Percentiles rank a stretch among this genome's conserved stretches.
These are phyloP conservation scores for Colletotrichum ledebouriae DNA, from an alignment of 2,329 filamentous ascomycete genomes.

Conservation along the genomic window DNA sequence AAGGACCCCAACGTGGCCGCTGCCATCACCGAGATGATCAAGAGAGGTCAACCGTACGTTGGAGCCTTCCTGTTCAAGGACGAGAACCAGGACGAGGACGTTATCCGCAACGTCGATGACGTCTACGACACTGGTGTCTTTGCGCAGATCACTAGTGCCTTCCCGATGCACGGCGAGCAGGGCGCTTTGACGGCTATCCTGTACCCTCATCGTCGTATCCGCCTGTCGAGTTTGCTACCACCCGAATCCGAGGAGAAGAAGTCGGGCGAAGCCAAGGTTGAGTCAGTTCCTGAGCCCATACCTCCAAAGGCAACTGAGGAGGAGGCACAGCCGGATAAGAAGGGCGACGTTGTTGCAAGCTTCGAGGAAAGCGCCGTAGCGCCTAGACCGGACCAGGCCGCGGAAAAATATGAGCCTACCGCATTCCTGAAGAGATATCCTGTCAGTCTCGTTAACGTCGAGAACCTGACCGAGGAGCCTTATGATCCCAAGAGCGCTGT, in stretches of 20 bases:
- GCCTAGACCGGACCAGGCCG: constrained; percentile 63
- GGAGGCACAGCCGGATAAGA: constrained; percentile 72
- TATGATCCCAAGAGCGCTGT: constrained; percentile 91
- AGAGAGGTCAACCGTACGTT: constrained; percentile 96
- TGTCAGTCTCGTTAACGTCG: constrained; percentile 94
- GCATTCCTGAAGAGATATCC: constrained; percentile 92
- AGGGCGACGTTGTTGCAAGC: constrained; percentile 95
- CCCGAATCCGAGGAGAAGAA: constrained; percentile 69
- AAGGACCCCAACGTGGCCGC: constrained; percentile 91
- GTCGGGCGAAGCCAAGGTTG: constrained; percentile 64
- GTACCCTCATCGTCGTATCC: constrained; percentile 95
- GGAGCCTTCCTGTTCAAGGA: constrained; percentile 98
- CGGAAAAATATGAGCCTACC: constrained; percentile 83
- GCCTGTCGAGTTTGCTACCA: constrained; percentile 85
- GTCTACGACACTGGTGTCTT: constrained; percentile 98
- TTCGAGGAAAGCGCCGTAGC: constrained; percentile 88
- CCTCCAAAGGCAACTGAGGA: constrained; percentile 66
- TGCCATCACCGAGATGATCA: constrained; percentile 96
- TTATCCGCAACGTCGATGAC: constrained; percentile 90
- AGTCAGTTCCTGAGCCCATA: constrained; percentile 70
- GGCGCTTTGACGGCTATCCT: constrained; percentile 90
- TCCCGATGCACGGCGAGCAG: constrained; percentile 89
- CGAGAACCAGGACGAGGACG: constrained; percentile 91
- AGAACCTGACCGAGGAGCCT: constrained; percentile 90
- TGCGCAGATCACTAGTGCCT: constrained; percentile 96